These are phyloP conservation scores for Dothideomycetidae sp. DNA, from an alignment of 2,329 filamentous ascomycete species.

Conservation along the genomic window DNA sequence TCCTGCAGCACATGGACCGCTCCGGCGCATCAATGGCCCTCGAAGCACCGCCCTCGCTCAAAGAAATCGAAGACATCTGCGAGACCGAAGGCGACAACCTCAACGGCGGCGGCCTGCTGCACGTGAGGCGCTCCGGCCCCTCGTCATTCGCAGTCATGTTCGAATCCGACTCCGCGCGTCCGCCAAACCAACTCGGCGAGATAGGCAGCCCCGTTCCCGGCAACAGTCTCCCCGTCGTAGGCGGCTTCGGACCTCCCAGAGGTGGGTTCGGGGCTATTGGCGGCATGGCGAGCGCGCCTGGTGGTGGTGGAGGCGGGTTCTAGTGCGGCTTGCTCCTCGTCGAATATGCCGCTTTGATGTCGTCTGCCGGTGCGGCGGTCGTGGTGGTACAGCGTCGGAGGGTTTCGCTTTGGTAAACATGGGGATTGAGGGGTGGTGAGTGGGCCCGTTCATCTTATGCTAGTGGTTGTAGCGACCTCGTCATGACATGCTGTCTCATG, in stretches of 20 bases:
- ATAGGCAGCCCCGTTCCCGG: constrained; percentile 34
- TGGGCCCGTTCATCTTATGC: too few species aligned
- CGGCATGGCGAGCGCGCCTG: constrained; percentile 4
- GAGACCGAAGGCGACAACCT: constrained; percentile 76
- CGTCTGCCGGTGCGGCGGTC: too few species aligned
- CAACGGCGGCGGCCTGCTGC: constrained; percentile 85
- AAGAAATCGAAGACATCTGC: constrained; percentile 68
- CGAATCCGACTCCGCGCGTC: constrained; percentile 19
- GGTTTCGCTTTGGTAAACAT: too few species aligned
- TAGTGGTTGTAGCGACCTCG: too few species aligned
- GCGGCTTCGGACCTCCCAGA: too few species aligned
- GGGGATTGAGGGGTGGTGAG: too few species aligned
- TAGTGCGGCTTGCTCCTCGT: too few species aligned
- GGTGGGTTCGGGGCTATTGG: constrained; percentile 5
- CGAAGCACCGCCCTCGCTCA: constrained; percentile 39
- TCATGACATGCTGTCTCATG: too few species aligned
- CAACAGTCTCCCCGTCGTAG: constrained; percentile 24
- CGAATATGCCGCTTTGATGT: too few species aligned
- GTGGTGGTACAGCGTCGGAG: too few species aligned
- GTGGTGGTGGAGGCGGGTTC: too few species aligned
- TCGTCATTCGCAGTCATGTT: constrained; percentile 31
- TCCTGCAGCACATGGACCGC: constrained; percentile 50
- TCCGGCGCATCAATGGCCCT: constrained; percentile 36
- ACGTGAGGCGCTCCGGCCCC: constrained; percentile 39
- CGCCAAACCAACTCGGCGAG: constrained; percentile 28